phyloP scores from a whole-genome alignment of 1,284 basidiomycete species.

The Volvariella volvacea region DNA sequence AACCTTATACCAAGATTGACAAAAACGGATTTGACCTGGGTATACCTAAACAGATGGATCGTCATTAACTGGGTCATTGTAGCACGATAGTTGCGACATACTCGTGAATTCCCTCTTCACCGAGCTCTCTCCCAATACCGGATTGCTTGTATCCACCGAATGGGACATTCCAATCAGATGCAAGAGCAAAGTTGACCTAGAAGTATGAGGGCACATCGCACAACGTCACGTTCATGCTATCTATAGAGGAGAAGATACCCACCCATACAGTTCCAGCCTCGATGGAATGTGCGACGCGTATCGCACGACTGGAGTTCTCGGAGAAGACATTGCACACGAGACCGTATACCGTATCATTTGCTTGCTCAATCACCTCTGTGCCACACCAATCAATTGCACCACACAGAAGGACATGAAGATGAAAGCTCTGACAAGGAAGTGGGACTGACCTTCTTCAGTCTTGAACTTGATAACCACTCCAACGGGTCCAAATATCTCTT shows the following conservation, averaged over 20 bases:
- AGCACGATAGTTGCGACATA: slow-evolving; percentile 27
- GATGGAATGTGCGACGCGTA: slow-evolving; percentile 62
- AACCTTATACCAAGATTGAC: slow-evolving; percentile 75
- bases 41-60: slow-evolving; percentile 65
- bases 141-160: slow-evolving; percentile 82
- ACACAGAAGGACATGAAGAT: not conserved
- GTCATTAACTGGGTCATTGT: slow-evolving; percentile 2
- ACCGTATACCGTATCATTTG: slow-evolving; percentile 86
- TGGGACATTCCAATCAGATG: slow-evolving; percentile 50
- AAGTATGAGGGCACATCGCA: too few relatives aligned
- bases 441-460: slow-evolving; percentile 39
- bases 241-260: too few relatives aligned
- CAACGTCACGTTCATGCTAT: too few relatives aligned
- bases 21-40: slow-evolving; percentile 79
- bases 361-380: slow-evolving; percentile 66
- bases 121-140: slow-evolving; percentile 72
- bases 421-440: not conserved
- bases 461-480: slow-evolving; percentile 68
- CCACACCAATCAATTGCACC: too few relatives aligned
- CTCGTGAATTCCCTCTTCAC: slow-evolving; percentile 65
- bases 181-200: slow-evolving; percentile 32
- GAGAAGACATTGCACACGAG: slow-evolving; percentile 73
- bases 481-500: slow-evolving; percentile 91
- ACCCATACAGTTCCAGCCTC: too few relatives aligned
- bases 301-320: slow-evolving; percentile 59